Evolutionary conservation across 345 rosid species (phyloP).

Genomic region (Conringia planisiliqua): DNA sequence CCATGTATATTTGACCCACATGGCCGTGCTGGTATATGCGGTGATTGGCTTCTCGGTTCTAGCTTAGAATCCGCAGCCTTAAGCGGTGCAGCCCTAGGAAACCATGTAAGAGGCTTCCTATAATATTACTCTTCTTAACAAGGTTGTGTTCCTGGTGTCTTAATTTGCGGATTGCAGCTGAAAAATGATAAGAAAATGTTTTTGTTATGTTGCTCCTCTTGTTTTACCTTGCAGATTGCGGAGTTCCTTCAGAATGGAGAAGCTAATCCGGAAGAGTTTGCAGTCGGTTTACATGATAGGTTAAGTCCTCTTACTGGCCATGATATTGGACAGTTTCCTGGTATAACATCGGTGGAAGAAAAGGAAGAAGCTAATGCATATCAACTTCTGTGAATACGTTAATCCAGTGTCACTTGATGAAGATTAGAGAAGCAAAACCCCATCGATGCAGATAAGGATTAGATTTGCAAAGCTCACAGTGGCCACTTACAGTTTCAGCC

Average conservation of each 20-base stretch:
- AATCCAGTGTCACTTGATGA: neutral
- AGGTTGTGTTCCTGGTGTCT: neutral
- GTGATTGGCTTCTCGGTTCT: slow-evolving; percentile 92
- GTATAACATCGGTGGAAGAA: slow-evolving; percentile 34
- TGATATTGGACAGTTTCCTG: slow-evolving; percentile 81
- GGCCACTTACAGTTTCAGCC: neutral
- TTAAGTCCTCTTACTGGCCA: slow-evolving; percentile 51
- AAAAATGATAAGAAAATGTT: neutral
- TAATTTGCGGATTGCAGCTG: neutral
- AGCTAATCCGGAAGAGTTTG: slow-evolving; percentile 54
- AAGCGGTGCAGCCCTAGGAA: slow-evolving; percentile 77
- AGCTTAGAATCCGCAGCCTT: slow-evolving; percentile 83
- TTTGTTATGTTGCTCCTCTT: neutral
- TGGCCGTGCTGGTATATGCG: slow-evolving; percentile 93
- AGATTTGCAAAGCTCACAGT: neutral
- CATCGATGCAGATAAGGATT: slow-evolving; percentile 1
- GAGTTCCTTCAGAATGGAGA: slow-evolving; percentile 56
- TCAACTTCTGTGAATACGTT: slow-evolving; percentile 35
- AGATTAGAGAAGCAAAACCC: neutral
- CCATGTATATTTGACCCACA: slow-evolving; percentile 82
- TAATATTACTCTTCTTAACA: neutral
- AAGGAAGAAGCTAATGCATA: slow-evolving; percentile 30
- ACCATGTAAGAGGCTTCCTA: slow-evolving; percentile 51
- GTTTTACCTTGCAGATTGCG: slow-evolving; percentile 48
- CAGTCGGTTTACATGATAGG: slow-evolving; percentile 59